Evolutionary conservation across 2,329 filamentous ascomycete species (phyloP).

Genomic region (Xylariaceae sp.): DNA sequence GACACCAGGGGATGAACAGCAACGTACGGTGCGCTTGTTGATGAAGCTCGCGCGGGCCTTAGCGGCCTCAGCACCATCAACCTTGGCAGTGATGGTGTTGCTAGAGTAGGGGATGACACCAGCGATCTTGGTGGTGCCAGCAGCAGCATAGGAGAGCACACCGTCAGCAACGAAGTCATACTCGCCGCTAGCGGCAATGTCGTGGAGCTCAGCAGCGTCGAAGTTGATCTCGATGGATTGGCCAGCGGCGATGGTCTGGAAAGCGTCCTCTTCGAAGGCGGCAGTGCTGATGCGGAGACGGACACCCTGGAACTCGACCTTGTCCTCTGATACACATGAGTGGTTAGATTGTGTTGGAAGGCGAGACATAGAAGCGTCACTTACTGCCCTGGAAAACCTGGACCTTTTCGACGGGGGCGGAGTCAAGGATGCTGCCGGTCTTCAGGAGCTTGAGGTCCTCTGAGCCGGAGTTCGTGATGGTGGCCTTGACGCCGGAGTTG

Average conservation of each 20-base stretch:
- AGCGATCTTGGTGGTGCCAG: constrained; percentile 46
- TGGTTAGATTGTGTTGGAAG: neutral
- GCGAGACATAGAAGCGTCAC: constrained; percentile 17
- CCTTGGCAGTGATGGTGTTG: constrained; percentile 51
- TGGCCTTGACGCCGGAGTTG: constrained; percentile 50
- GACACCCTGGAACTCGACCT: constrained; percentile 40
- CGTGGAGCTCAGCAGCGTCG: constrained; percentile 52
- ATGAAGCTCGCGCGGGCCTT: constrained; percentile 44
- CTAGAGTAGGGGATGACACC: constrained; percentile 53
- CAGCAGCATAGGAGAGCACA: constrained; percentile 49
- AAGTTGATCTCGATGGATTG: constrained; percentile 49
- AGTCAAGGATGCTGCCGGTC: constrained; percentile 49
- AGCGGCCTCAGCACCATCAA: constrained; percentile 53
- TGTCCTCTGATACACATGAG: constrained; percentile 11
- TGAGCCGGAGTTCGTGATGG: constrained; percentile 48
- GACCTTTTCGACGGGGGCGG: constrained; percentile 49
- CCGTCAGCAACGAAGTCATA: constrained; percentile 54
- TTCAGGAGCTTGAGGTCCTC: constrained; percentile 47
- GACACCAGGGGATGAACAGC: neutral
- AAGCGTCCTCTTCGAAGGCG: constrained; percentile 43
- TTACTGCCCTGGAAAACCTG: constrained; percentile 44
- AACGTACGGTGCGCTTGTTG: constrained; percentile 42
- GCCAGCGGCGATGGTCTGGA: constrained; percentile 44
- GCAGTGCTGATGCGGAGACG: constrained; percentile 44
- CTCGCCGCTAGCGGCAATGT: constrained; percentile 46